Conservation (phyloP, 148 eudicot genomes). For the Fagopyrum tataricum region DNA sequence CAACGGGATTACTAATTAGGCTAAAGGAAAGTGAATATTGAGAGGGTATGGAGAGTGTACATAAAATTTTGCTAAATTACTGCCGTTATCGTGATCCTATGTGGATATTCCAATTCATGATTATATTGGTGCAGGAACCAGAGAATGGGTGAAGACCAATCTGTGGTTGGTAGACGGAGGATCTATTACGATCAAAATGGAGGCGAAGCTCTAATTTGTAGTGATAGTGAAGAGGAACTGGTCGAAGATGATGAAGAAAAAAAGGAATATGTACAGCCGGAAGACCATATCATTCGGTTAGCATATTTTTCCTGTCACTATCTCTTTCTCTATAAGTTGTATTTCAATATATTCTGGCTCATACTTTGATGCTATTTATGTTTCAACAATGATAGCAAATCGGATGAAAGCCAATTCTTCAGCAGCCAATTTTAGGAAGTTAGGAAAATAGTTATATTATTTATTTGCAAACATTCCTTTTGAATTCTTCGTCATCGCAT, state of each 20-base stretch:
- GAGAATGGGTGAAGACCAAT: slow-evolving; percentile 97
- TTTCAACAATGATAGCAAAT: neutral
- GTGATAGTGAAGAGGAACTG: slow-evolving; percentile 96
- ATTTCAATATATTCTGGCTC: neutral
- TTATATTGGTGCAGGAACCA: slow-evolving; percentile 60
- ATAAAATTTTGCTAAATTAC: neutral
- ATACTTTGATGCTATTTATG: neutral
- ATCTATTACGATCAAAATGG: slow-evolving; percentile 94
- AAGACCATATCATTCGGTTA: slow-evolving; percentile 84
- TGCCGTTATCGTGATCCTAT: neutral
- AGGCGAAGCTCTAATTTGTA: slow-evolving; percentile 90
- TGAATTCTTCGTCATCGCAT: neutral
- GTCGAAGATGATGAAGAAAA: slow-evolving; percentile 80
- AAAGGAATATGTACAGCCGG: slow-evolving; percentile 68
- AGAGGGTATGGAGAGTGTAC: neutral
- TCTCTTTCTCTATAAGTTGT: neutral
- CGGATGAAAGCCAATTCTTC: neutral
- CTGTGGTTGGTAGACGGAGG: slow-evolving; percentile 94
- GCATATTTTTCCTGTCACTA: slow-evolving; percentile 16
- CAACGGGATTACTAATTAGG: neutral
- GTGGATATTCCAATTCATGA: slow-evolving; percentile 8
- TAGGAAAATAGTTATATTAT: neutral
- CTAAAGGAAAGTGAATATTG: neutral
- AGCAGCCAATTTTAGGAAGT: neutral
- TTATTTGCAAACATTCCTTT: neutral